Base-by-base conservation (phyloP, 257 asterid species). In the Solanum piurae region DNA sequence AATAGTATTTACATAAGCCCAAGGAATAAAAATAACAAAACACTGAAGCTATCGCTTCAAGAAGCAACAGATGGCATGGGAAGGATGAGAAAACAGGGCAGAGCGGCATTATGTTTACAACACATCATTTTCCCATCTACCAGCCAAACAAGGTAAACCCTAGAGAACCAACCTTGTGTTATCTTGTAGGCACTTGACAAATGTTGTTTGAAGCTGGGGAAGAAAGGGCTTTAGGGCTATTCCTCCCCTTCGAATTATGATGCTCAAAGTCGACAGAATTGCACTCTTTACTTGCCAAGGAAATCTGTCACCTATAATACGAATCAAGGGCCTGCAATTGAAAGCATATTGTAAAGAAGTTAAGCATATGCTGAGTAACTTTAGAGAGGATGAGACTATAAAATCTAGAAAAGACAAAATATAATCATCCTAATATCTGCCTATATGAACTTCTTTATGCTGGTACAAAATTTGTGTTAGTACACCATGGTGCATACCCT, bases 251-350 rank as follows among this genome's bases (percentile, higher is more conserved):
- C 92, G 97, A 90, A 97, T 96, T 74, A 96, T 94, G 96, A 96
- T 93, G 93, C 88, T 94, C 93, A 97, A 92, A 82, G 99, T 97
- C 7, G 99, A 94, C 44, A 97, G 94, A 89, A 97, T 95, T 86
- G 99, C 99, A 92, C 98, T 96, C 91, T 97, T 97, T 84, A 97
- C 99, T 96, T 97, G 99, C 99, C 99, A 97, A 68, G 99, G 98
- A 89, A 95, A 97, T n/a, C 99, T 94, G 91, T 97, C 99, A 46
- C 99, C 99, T 86, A 97, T 94, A 87, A 97, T 96, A 88, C 99
- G 99, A 90, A 97, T 97, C 89, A 97, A 91, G n/a, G 99, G 99
- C 90, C 99, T 97, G 90, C 86, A 93, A 62, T 88, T 82, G 85
- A 82, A 80, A 80, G 85, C 42, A 80, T 80, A 80, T 49, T 46